Evolutionary conservation across 1,284 basidiomycete genomes (phyloP).

Genomic region (Cutaneotrichosporon cutaneum): DNA sequence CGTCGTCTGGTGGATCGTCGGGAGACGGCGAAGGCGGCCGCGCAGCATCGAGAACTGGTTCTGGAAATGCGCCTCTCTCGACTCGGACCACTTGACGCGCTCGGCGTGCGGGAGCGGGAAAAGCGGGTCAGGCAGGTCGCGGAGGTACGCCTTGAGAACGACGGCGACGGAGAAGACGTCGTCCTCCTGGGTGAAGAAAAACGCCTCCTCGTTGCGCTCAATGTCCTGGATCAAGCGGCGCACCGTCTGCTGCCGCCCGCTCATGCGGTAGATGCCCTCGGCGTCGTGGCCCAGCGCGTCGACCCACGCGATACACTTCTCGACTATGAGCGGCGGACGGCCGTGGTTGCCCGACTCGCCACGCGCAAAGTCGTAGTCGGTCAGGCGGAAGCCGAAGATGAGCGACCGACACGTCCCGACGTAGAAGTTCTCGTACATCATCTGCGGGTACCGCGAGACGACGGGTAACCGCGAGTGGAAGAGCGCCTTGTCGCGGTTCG

Average conservation of each 20-base stretch:
- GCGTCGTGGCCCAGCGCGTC: constrained; percentile 71
- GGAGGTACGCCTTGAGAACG: constrained; percentile 80
- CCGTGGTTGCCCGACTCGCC: constrained; percentile 64
- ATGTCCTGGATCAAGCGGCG: constrained; percentile 76
- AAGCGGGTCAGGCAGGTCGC: constrained; percentile 89
- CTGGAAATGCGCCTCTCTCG: constrained; percentile 66
- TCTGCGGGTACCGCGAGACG: constrained; percentile 18
- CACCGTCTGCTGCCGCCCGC: constrained; percentile 76
- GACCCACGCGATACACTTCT: constrained; percentile 79
- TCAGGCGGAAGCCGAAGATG: constrained; percentile 87
- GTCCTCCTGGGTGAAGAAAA: constrained; percentile 72
- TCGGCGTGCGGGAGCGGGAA: constrained; percentile 82
- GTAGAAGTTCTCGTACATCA: constrained; percentile 51
- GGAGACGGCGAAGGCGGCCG: constrained; percentile 77
- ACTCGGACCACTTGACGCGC: constrained; percentile 75
- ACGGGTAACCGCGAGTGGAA: constrained; percentile 20
- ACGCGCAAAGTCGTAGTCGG: constrained; percentile 86
- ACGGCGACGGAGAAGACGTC: constrained; percentile 89
- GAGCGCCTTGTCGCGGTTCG: constrained; percentile 61
- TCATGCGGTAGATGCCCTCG: constrained; percentile 67
- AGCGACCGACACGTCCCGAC: constrained; percentile 75
- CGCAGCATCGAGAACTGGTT: constrained; percentile 72
- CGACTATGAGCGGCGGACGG: constrained; percentile 73
- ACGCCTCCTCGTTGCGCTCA: constrained; percentile 83
- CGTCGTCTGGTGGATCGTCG: constrained; percentile 83